A percentile compares a stretch with the other conserved stretches of the same genome.
Evolutionary conservation across 352 stramenopile genomes (phyloP).

Genomic region (Phytophthora citrophthora): DNA sequence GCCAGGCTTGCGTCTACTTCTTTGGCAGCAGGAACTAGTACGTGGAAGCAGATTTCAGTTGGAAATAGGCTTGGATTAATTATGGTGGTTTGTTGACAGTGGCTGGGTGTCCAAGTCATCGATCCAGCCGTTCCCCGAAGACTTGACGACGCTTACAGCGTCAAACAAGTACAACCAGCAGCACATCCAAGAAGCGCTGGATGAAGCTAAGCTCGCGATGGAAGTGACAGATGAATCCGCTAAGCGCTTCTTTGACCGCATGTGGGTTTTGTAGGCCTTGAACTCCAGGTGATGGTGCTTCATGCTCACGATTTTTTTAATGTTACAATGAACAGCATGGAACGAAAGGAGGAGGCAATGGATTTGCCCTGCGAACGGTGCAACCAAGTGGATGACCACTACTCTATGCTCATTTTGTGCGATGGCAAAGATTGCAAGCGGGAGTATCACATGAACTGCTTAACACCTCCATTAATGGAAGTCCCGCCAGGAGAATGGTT

Average conservation of each 20-base stretch:
- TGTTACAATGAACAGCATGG: constrained; percentile 54
- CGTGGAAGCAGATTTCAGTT: constrained; percentile 21
- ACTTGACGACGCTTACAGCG: constrained; percentile 59
- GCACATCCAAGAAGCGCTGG: constrained; percentile 74
- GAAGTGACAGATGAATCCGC: constrained; percentile 64
- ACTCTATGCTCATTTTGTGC: constrained; percentile 85
- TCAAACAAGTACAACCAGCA: constrained; percentile 78
- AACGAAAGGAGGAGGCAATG: constrained; percentile 62
- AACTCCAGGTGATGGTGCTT: background rate
- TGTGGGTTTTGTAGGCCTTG: constrained; percentile 52
- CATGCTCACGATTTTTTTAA: background rate
- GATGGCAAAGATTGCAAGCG: constrained; percentile 83
- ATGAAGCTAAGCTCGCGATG: constrained; percentile 72
- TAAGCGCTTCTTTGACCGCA: constrained; percentile 77
- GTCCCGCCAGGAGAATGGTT: constrained; percentile 82
- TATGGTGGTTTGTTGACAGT: constrained; percentile 34
- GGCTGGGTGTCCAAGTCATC: constrained; percentile 78
- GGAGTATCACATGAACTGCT: constrained; percentile 89
- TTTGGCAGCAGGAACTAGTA: constrained; percentile 90
- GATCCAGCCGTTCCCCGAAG: constrained; percentile 76
- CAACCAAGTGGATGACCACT: constrained; percentile 83
- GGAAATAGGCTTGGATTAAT: background rate
- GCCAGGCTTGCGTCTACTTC: constrained; percentile 86
- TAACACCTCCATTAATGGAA: constrained; percentile 63
- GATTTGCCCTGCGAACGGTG: constrained; percentile 86